Evolutionary conservation across 345 rosid genomes (phyloP).

Genomic region (Ceriops decandra): DNA sequence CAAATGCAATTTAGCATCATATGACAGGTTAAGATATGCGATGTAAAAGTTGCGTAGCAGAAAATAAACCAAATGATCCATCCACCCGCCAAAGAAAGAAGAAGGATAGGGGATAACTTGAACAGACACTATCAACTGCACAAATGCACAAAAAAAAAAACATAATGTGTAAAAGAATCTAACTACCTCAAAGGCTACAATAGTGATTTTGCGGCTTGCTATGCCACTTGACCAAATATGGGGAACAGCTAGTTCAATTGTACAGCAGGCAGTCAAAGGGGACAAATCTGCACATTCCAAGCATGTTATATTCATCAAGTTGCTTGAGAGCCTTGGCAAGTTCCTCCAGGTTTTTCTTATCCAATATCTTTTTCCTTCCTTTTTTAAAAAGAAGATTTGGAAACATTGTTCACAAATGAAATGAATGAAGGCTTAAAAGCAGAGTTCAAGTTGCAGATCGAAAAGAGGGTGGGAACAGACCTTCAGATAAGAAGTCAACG

Average conservation of each 20-base stretch:
- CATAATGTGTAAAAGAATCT: not conserved
- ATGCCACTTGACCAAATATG: conserved; percentile 97
- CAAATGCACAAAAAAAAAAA: too few relatives aligned
- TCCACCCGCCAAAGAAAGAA: too few relatives aligned
- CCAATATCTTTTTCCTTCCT: conserved; percentile 85
- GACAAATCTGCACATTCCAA: conserved; percentile 65
- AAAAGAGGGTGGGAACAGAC: conserved; percentile 21
- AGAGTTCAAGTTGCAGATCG: not conserved
- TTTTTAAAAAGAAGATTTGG: conserved; percentile 28
- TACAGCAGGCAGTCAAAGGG: conserved; percentile 76
- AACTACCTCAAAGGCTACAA: conserved; percentile 85
- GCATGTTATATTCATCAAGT: conserved; percentile 50
- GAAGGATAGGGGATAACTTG: too few relatives aligned
- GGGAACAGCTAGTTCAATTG: conserved; percentile 87
- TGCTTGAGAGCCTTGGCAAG: conserved; percentile 74
- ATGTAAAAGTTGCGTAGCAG: not conserved
- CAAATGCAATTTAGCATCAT: too few relatives aligned
- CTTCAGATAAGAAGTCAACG: conserved; percentile 77
- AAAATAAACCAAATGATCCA: conserved; percentile 18
- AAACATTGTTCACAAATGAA: not conserved
- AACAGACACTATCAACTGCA: too few relatives aligned
- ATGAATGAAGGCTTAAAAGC: not conserved
- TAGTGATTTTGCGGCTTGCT: conserved; percentile 74
- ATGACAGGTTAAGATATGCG: too few relatives aligned
- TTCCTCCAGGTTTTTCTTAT: conserved; percentile 80